Percentiles rank a stretch among this genome's conserved stretches.
phyloP scores from a whole-genome alignment of 441 rosid genomes.

The Erysimum cheiri region DNA sequence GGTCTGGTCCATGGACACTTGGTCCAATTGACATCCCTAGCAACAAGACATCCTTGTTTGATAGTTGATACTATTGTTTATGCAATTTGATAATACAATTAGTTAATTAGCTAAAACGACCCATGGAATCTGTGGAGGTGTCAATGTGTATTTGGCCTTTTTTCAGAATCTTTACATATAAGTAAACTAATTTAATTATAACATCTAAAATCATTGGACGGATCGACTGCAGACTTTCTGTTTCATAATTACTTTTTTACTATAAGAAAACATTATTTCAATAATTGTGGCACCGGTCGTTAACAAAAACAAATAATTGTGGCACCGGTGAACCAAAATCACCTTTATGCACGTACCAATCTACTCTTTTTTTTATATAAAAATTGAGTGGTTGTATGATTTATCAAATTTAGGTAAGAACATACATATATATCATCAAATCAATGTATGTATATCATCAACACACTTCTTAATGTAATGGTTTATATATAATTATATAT shows the following conservation, averaged over 20 bases:
- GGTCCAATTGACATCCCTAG: no score
- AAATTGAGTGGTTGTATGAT: slow-evolving; percentile 21
- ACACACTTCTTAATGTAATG: slow-evolving; percentile 14
- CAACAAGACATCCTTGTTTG: slow-evolving; percentile 12
- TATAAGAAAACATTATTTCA: slow-evolving; percentile 3
- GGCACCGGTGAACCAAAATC: slow-evolving; percentile 42
- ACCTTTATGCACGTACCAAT: slow-evolving; percentile 26
- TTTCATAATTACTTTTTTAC: background rate
- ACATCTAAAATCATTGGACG: slow-evolving; percentile 14
- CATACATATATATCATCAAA: background rate
- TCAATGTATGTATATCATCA: slow-evolving; percentile 5
- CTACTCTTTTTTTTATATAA: background rate
- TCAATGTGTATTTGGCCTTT: slow-evolving; percentile 24
- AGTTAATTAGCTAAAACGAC: slow-evolving; percentile 7
- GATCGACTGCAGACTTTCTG: background rate
- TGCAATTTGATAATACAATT: slow-evolving; percentile 2
- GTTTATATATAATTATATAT: background rate
- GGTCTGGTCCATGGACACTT: no score
- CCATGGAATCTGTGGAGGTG: slow-evolving; percentile 3
- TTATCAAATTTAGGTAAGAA: background rate
- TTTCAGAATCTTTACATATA: slow-evolving; percentile 10
- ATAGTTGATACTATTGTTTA: slow-evolving; percentile 16
- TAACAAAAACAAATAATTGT: slow-evolving; percentile 13
- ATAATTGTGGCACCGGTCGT: no score
- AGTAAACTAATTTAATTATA: background rate